Evolutionary conservation across 1,139 yeast species (phyloP).

Genomic region (Suhomyces guaymorum): DNA sequence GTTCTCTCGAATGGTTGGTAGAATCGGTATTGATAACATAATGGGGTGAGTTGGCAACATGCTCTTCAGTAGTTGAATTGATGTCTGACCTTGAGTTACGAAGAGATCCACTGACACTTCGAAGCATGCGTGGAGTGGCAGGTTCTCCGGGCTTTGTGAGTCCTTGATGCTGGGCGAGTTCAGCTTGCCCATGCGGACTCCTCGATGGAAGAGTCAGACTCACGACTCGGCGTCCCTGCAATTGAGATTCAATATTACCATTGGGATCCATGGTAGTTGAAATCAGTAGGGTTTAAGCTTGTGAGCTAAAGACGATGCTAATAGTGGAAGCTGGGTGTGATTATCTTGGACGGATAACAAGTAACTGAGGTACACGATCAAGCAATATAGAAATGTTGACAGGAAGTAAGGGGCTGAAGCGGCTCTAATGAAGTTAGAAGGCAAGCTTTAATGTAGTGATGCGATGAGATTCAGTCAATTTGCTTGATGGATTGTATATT

Average conservation of each 20-base stretch:
- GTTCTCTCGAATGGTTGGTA: slow-evolving; percentile 23
- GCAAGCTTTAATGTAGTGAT: too few species aligned
- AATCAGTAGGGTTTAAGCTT: too few species aligned
- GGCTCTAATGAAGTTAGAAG: too few species aligned
- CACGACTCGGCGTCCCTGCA: slow-evolving; percentile 10
- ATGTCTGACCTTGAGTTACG: slow-evolving; percentile 24
- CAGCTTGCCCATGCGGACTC: slow-evolving; percentile 1
- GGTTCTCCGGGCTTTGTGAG: slow-evolving; percentile 39
- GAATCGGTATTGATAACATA: slow-evolving; percentile 14
- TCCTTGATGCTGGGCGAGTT: not conserved
- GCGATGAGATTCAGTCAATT: not conserved
- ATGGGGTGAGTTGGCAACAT: slow-evolving; percentile 21
- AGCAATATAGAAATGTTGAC: too few species aligned
- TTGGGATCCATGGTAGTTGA: slow-evolving; percentile 7
- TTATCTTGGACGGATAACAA: too few species aligned
- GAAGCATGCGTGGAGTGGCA: slow-evolving; percentile 79
- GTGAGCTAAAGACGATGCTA: not conserved
- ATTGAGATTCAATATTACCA: slow-evolving; percentile 8
- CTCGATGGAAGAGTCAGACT: slow-evolving; percentile 10
- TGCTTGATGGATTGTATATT: slow-evolving; percentile 2
- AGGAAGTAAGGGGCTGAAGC: not conserved
- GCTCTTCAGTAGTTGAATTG: slow-evolving; percentile 12
- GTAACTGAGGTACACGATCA: too few species aligned
- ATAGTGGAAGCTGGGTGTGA: not conserved
- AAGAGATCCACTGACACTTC: slow-evolving; percentile 50